These are phyloP conservation scores for Phytophthora syringae DNA, from an alignment of 352 stramenopile species.

Conservation along the genomic window DNA sequence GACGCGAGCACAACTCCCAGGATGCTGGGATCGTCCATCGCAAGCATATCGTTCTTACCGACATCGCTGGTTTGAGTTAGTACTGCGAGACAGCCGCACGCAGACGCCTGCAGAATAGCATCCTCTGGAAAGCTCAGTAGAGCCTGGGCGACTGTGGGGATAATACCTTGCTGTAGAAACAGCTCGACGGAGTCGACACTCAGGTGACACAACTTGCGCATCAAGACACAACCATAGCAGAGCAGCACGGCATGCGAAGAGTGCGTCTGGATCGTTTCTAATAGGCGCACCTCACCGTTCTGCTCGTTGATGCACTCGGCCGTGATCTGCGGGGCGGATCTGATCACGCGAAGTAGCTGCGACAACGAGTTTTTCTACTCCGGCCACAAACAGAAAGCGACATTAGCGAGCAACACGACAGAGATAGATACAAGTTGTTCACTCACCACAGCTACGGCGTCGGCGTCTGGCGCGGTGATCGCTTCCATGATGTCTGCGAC, in stretches of 20 bases:
- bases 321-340: constrained; percentile 67
- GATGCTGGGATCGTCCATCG: constrained; percentile 45
- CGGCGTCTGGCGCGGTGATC: constrained; percentile 43
- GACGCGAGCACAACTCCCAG: constrained; percentile 53
- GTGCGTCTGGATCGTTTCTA: constrained; percentile 66
- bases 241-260: constrained; percentile 68
- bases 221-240: constrained; percentile 78
- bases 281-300: constrained; percentile 57
- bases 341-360: constrained; percentile 63
- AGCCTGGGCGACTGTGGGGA: constrained; percentile 53
- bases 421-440: constrained; percentile 6
- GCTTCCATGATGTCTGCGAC: constrained; percentile 54
- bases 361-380: constrained; percentile 75
- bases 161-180: constrained; percentile 69
- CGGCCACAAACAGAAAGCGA: not conserved
- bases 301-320: constrained; percentile 71
- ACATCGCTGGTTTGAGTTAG: constrained; percentile 62
- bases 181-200: constrained; percentile 67
- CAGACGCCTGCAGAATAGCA: constrained; percentile 72
- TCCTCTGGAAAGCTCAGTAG: constrained; percentile 67
- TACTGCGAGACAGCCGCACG: constrained; percentile 65
- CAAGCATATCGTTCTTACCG: constrained; percentile 69
- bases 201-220: constrained; percentile 78
- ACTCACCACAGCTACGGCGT: constrained; percentile 61
- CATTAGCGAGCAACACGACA: not conserved